Base-by-base conservation (phyloP, 73 alveolate genomes). In the Paramecium biaurelia region DNA sequence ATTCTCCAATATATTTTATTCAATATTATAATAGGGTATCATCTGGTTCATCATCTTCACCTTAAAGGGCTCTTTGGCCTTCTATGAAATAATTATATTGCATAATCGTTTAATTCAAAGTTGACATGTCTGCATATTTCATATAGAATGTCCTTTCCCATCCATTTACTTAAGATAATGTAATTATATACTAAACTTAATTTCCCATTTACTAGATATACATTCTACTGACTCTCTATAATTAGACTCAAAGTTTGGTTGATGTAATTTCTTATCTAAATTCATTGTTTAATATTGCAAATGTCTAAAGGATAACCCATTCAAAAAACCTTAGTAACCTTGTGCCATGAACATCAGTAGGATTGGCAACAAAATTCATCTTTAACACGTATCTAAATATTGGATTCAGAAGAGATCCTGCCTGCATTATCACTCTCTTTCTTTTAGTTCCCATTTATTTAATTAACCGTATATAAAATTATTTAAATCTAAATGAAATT, bases 31-130 rank as follows among this genome's bases (percentile, higher is more conserved):
- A 30, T 47, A 41, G 47, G 32, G 23, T 42, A 34, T 79, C 90
- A 41, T 79, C 90, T 43, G 90, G 90, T 15, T 79, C 90, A 47
- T 79, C 90, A 79, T 79, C 90, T 10, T 79, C 70, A 6, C 90
- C 90, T 79, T 79, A 14, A 21, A 45, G 45, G 11, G 90, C 90
- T 42, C 90, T 38, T 20, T 30, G 14, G 6, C 90, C 72, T 47
- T 79, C 90, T 20, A 79, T 79, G 74, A 79, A 41, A 41, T 79
- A 34, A 43, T 79, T 79, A n/a, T 79, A 79, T 42, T 42, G n/a
- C 7, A 5, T 43, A 7, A 79, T 79, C 1, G 30, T 23, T 42
- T 79, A 10, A 79, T 42, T 5, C 20, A 79, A 14, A 23, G 90
- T 26, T 20, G 43, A 11, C 70, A 41, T 42, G 12, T 79, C 90